A percentile compares a stretch with the other conserved stretches of the same genome.
Evolutionary conservation across 108 stramenopile species (phyloP).

Genomic region (Pseudonitzschia pungens): DNA sequence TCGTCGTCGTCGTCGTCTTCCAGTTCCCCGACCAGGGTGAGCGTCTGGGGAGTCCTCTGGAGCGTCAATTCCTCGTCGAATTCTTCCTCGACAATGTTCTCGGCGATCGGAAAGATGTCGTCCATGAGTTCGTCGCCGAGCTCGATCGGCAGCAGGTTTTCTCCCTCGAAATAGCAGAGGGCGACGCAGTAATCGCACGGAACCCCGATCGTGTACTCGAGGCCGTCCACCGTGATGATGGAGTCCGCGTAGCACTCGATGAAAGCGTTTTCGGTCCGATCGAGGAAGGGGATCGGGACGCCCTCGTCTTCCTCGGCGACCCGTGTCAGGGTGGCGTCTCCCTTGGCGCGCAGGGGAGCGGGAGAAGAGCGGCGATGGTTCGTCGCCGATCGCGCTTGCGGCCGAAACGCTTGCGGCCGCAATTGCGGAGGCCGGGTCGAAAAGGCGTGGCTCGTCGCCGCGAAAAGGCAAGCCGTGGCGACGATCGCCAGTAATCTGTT

Average conservation of each 20-base stretch:
- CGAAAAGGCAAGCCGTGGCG: background rate
- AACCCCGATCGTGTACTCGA: slow-evolving; percentile 83
- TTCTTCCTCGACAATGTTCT: slow-evolving; percentile 79
- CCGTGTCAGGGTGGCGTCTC: background rate
- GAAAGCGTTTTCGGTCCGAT: slow-evolving; percentile 50
- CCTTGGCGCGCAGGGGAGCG: background rate
- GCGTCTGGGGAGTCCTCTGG: slow-evolving; percentile 80
- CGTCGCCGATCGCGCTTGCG: background rate
- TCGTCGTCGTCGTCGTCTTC: slow-evolving; percentile 56
- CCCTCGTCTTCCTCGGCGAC: slow-evolving; percentile 58
- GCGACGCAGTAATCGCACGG: slow-evolving; percentile 87
- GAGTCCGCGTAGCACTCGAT: slow-evolving; percentile 88
- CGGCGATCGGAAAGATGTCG: slow-evolving; percentile 82
- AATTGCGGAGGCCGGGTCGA: background rate
- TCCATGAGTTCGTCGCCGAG: slow-evolving; percentile 79
- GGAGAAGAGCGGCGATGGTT: too few relatives aligned
- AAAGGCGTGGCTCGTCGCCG: background rate
- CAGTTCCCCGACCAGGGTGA: slow-evolving; percentile 82
- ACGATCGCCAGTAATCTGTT: background rate
- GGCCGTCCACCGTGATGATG: slow-evolving; percentile 55
- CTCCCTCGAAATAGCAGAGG: slow-evolving; percentile 74
- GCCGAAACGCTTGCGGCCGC: background rate
- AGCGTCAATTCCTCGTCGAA: slow-evolving; percentile 85
- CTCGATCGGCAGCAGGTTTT: slow-evolving; percentile 72
- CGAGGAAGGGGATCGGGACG: slow-evolving; percentile 77